A percentile compares a stretch with the other conserved stretches of the same genome.
phyloP scores from a whole-genome alignment of 2,329 filamentous ascomycete species.

The Exophiala phaeomuriformis region DNA sequence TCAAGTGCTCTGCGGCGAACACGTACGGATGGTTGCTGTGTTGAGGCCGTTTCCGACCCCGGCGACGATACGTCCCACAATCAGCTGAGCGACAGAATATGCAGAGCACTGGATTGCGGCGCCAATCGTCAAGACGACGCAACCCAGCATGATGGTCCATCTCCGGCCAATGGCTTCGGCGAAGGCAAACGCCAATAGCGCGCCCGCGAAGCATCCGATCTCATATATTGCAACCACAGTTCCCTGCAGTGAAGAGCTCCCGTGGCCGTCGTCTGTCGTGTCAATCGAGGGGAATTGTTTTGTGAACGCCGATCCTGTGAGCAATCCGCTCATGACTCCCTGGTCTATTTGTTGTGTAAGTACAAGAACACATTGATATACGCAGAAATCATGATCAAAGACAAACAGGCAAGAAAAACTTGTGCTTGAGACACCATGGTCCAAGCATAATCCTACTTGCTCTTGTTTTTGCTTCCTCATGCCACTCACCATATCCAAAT shows the following conservation, averaged over 20 bases:
- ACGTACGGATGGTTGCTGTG: slow-evolving; percentile 1
- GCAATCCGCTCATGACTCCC: slow-evolving; percentile 66
- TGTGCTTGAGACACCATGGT: no score
- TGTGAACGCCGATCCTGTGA: slow-evolving; percentile 59
- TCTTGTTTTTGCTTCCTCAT: background rate
- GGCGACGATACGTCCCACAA: slow-evolving; percentile 7
- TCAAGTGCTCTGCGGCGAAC: background rate
- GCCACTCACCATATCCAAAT: slow-evolving; percentile 35
- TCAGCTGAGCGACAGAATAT: slow-evolving; percentile 28
- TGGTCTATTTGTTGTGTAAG: slow-evolving; percentile 44
- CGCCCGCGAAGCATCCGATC: slow-evolving; percentile 44
- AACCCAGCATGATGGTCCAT: slow-evolving; percentile 45
- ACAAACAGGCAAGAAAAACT: no score
- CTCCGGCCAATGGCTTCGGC: slow-evolving; percentile 47
- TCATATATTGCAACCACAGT: slow-evolving; percentile 36
- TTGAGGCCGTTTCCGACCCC: slow-evolving; percentile 28
- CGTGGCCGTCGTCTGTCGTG: slow-evolving; percentile 28
- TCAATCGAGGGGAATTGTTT: slow-evolving; percentile 45
- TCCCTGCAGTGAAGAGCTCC: background rate
- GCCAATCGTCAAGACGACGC: slow-evolving; percentile 41
- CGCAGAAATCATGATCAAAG: no score
- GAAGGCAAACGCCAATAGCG: slow-evolving; percentile 43
- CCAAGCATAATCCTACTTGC: no score
- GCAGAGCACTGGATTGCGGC: slow-evolving; percentile 28
- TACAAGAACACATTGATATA: no score